Percentiles rank a stretch among this genome's conserved stretches.
phyloP scores from a whole-genome alignment of 495 filamentous ascomycete genomes.

The Pseudevernia furfuracea region DNA sequence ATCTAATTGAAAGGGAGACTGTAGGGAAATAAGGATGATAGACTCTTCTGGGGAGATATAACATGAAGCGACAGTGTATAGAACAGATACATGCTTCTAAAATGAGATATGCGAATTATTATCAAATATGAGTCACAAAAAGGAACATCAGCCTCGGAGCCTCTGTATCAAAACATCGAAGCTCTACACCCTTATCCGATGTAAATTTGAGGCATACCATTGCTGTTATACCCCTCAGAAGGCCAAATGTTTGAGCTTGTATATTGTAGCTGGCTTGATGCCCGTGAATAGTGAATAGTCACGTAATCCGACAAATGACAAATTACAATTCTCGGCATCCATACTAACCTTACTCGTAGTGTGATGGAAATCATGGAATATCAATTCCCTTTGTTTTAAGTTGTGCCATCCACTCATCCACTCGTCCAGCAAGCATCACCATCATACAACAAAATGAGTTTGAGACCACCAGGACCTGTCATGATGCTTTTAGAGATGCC shows the following conservation, averaged over 20 bases:
- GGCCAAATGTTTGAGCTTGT: neutral
- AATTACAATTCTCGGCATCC: neutral
- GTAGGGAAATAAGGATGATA: no score
- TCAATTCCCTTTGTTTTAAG: no score
- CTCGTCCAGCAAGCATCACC: neutral
- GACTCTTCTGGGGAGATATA: no score
- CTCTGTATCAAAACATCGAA: neutral
- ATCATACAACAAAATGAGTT: neutral
- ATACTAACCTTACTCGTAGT: no score
- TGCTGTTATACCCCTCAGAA: neutral
- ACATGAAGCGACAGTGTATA: no score
- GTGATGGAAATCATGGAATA: no score
- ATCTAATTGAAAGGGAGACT: neutral
- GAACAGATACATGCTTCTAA: neutral
- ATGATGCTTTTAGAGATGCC: neutral
- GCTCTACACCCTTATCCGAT: neutral
- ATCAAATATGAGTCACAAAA: neutral
- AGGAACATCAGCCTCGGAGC: neutral
- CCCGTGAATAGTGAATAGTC: neutral
- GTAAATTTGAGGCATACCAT: neutral
- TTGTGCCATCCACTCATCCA: no score
- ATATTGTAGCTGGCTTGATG: neutral
- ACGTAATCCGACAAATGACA: neutral
- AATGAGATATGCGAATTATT: neutral
- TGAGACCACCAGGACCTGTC: neutral